These are phyloP conservation scores for Hypomontagnella submonticulosa DNA, from an alignment of 495 filamentous ascomycete species.

Conservation along the genomic window DNA sequence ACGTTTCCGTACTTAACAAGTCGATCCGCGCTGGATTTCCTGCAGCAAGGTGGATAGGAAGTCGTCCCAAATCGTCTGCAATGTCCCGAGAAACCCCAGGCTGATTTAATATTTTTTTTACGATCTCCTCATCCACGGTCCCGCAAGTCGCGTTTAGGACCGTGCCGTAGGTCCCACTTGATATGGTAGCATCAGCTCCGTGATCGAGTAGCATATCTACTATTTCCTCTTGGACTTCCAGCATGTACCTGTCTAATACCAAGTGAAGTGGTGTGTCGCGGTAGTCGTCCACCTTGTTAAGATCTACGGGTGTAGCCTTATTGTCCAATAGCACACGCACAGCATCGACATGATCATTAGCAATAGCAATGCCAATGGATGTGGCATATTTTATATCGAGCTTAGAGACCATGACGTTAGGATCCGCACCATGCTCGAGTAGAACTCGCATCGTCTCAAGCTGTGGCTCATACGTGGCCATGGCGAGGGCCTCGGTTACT, in stretches of 20 bases:
- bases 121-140: slow-evolving; percentile 14
- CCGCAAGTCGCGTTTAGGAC: slow-evolving; percentile 34
- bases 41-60: slow-evolving; percentile 33
- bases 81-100: slow-evolving; percentile 16
- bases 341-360: slow-evolving; percentile 2
- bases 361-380: slow-evolving; percentile 13
- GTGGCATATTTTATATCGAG: not conserved
- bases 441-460: not conserved
- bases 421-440: slow-evolving; percentile 20
- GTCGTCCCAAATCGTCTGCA: slow-evolving; percentile 28
- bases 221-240: slow-evolving; percentile 10
- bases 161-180: slow-evolving; percentile 30
- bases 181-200: slow-evolving; percentile 28
- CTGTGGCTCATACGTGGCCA: not conserved
- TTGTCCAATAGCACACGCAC: slow-evolving; percentile 11
- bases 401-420: slow-evolving; percentile 5
- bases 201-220: slow-evolving; percentile 38
- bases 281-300: slow-evolving; percentile 26
- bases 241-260: slow-evolving; percentile 2
- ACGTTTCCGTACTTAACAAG: slow-evolving; percentile 7
- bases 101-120: slow-evolving; percentile 22
- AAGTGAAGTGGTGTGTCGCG: slow-evolving; percentile 30
- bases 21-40: slow-evolving; percentile 1
- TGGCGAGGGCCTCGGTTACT: slow-evolving; percentile 11
- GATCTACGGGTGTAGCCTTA: slow-evolving; percentile 12